phyloP scores from a whole-genome alignment of 2,329 filamentous ascomycete species.

The Fusarium stilboides region DNA sequence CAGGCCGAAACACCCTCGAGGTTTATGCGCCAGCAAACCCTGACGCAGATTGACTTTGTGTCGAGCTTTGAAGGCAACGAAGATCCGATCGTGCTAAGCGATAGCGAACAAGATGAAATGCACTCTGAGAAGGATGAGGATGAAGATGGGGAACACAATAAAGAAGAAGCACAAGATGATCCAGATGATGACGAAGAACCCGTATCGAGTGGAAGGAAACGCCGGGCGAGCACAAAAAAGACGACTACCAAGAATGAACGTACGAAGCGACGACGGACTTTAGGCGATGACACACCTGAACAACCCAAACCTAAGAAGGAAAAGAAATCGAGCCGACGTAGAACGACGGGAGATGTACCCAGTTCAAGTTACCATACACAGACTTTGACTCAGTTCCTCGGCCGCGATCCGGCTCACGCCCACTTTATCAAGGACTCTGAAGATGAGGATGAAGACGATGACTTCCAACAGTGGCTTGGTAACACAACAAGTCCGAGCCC shows the following conservation, averaged over 20 bases:
- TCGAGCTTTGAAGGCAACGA: slow-evolving; percentile 54
- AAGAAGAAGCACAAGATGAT: slow-evolving; percentile 33
- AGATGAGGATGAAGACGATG: slow-evolving; percentile 53
- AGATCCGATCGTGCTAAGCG: slow-evolving; percentile 48
- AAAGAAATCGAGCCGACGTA: slow-evolving; percentile 46
- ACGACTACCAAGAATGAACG: slow-evolving; percentile 26
- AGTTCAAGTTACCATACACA: slow-evolving; percentile 59
- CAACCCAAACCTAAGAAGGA: slow-evolving; percentile 39
- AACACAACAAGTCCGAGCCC: slow-evolving; percentile 51
- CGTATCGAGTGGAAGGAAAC: slow-evolving; percentile 47
- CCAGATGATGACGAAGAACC: slow-evolving; percentile 43
- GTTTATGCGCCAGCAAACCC: slow-evolving; percentile 58
- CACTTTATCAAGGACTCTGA: slow-evolving; percentile 58
- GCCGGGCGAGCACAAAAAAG: slow-evolving; percentile 33
- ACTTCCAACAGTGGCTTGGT: slow-evolving; percentile 55
- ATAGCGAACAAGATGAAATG: slow-evolving; percentile 49
- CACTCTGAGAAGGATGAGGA: slow-evolving; percentile 39
- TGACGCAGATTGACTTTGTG: slow-evolving; percentile 61
- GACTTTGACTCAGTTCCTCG: slow-evolving; percentile 60
- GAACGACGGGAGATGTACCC: slow-evolving; percentile 53
- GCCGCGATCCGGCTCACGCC: slow-evolving; percentile 33
- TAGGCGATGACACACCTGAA: slow-evolving; percentile 45
- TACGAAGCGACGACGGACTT: slow-evolving; percentile 50
- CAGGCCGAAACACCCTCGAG: slow-evolving; percentile 33
- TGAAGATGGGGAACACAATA: slow-evolving; percentile 33